Conservation (phyloP, 106 monocot species). For the Vanilla planifolia region DNA sequence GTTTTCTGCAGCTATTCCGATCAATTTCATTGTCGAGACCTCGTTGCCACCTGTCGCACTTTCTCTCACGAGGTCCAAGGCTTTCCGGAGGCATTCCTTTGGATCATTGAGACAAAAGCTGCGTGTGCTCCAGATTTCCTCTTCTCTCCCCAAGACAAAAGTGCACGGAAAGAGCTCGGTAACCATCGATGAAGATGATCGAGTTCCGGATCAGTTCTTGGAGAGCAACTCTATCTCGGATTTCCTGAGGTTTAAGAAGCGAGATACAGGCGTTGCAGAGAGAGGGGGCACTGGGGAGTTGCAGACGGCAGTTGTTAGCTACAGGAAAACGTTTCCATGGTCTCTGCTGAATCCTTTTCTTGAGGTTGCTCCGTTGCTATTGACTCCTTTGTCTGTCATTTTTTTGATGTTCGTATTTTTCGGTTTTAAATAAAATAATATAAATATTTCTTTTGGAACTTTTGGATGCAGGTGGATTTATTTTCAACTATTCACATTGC, state of each 20-base stretch:
- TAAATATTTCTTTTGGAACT: neutral
- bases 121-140: neutral
- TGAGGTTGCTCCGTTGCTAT: slow-evolving; percentile 27
- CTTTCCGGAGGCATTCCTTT: neutral
- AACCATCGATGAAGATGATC: slow-evolving; percentile 7
- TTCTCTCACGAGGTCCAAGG: neutral
- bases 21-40: neutral
- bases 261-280: slow-evolving; percentile 10
- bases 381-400: neutral
- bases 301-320: slow-evolving; percentile 83
- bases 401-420: neutral
- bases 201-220: slow-evolving; percentile 30
- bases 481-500: slow-evolving; percentile 91
- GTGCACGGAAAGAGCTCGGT: neutral
- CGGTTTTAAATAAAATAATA: neutral
- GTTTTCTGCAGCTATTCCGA: neutral
- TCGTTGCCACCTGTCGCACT: neutral
- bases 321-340: slow-evolving; percentile 75
- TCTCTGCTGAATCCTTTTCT: slow-evolving; percentile 63
- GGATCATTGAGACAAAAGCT: neutral
- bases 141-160: neutral
- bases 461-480: slow-evolving; percentile 72
- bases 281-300: slow-evolving; percentile 35
- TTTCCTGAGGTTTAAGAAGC: slow-evolving; percentile 61
- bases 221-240: slow-evolving; percentile 59